Evolutionary conservation across 352 stramenopile species (phyloP).

Genomic region (Phytophthora macrochlamydospora): DNA sequence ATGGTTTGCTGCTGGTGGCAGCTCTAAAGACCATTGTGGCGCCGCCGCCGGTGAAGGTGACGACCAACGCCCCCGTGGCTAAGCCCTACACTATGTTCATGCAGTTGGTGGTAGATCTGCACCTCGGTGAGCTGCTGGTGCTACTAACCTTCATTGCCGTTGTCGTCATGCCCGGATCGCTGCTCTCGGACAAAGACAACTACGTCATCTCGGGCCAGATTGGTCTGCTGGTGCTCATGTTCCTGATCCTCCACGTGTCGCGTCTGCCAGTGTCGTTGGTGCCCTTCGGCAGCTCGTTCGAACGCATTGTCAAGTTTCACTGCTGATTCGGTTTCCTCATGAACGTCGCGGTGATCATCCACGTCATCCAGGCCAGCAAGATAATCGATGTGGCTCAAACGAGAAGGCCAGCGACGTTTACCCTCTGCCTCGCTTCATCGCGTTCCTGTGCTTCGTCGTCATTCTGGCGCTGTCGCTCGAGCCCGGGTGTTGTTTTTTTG

Average conservation of each 20-base stretch:
- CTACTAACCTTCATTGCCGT: constrained; percentile 66
- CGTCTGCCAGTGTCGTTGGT: constrained; percentile 65
- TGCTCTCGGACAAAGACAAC: constrained; percentile 37
- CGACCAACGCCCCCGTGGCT: constrained; percentile 48
- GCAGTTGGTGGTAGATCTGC: constrained; percentile 60
- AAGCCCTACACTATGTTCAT: constrained; percentile 51
- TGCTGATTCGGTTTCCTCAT: constrained; percentile 72
- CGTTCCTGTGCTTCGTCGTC: constrained; percentile 58
- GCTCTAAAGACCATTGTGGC: constrained; percentile 47
- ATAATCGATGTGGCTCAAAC: constrained; percentile 43
- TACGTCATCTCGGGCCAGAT: constrained; percentile 62
- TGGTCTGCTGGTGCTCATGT: too few species aligned
- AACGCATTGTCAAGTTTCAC: constrained; percentile 87
- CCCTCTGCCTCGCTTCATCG: constrained; percentile 66
- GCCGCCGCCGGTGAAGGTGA: constrained; percentile 52
- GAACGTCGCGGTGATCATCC: constrained; percentile 35
- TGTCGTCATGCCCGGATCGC: constrained; percentile 48
- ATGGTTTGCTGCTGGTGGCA: constrained; percentile 58
- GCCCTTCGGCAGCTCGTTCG: constrained; percentile 76
- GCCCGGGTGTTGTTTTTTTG: constrained; percentile 63
- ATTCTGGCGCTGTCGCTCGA: constrained; percentile 66
- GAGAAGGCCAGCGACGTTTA: constrained; percentile 62
- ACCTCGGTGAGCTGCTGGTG: constrained; percentile 65
- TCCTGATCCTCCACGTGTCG: constrained; percentile 24
- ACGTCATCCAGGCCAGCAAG: constrained; percentile 28